Percentiles rank a stretch among this genome's conserved stretches.
These are phyloP conservation scores for Fragaria vesca DNA, from an alignment of 306 rosid species.

Conservation along the genomic window DNA sequence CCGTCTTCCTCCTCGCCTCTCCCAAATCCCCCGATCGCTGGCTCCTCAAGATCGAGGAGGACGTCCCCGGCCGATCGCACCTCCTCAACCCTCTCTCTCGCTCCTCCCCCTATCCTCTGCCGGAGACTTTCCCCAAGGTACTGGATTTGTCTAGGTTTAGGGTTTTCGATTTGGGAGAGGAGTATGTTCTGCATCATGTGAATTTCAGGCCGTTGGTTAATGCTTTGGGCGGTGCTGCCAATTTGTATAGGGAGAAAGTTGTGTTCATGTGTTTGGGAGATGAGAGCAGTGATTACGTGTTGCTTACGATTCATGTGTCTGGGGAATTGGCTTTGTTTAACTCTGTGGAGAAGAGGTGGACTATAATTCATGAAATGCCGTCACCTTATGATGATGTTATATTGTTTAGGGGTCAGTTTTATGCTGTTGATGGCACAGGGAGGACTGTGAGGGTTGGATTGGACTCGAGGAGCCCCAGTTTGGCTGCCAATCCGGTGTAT, in stretches of 20 bases:
- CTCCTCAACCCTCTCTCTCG: slow-evolving; percentile 49
- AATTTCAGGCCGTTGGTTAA: slow-evolving; percentile 27
- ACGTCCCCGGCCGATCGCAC: slow-evolving; percentile 18
- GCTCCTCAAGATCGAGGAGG: slow-evolving; percentile 48
- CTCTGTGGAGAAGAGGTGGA: slow-evolving; percentile 59
- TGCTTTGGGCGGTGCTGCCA: slow-evolving; percentile 28
- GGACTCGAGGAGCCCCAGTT: slow-evolving; percentile 17
- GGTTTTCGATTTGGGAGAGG: slow-evolving; percentile 47
- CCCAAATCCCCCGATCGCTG: slow-evolving; percentile 29
- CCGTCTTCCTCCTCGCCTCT: slow-evolving; percentile 30
- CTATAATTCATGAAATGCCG: slow-evolving; percentile 52
- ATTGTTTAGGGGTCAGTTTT: slow-evolving; percentile 38
- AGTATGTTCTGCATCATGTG: slow-evolving; percentile 40
- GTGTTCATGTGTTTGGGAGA: slow-evolving; percentile 39
- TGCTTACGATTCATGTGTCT: slow-evolving; percentile 78
- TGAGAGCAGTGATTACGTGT: slow-evolving; percentile 27
- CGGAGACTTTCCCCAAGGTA: slow-evolving; percentile 30
- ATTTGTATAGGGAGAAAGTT: slow-evolving; percentile 69
- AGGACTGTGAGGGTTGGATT: slow-evolving; percentile 48
- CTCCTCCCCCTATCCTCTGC: slow-evolving; percentile 24
- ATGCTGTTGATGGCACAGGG: slow-evolving; percentile 69
- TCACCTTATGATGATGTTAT: slow-evolving; percentile 72
- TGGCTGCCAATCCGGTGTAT: slow-evolving; percentile 63
- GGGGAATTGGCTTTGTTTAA: slow-evolving; percentile 63
- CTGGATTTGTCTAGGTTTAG: slow-evolving; percentile 36